Conservation (phyloP, 176 grass and related monocot genomes). For the Eremochloa ophiuroides region DNA sequence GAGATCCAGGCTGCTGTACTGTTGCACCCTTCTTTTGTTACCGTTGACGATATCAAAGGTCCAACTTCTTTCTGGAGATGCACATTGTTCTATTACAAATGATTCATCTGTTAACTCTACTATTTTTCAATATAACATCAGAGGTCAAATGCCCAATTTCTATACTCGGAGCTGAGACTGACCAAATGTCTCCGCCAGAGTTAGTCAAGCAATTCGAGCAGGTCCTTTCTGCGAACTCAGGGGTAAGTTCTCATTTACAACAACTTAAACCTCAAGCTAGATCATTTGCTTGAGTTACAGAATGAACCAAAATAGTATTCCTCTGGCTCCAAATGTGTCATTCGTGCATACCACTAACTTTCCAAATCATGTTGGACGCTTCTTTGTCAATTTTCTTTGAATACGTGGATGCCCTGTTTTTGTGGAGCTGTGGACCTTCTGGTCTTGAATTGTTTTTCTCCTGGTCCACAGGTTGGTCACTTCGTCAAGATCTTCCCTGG, state of each 20-base stretch:
- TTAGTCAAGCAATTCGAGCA: slow-evolving; percentile 67
- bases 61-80: not conserved
- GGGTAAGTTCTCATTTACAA: slow-evolving; percentile 38
- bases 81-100: not conserved
- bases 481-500: slow-evolving; percentile 74
- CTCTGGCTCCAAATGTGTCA: not conserved
- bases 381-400: not conserved
- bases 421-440: not conserved
- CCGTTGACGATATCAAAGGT: slow-evolving; percentile 76
- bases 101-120: not conserved
- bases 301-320: not conserved
- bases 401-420: not conserved
- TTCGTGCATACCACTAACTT: not conserved
- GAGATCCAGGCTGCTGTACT: slow-evolving; percentile 71
- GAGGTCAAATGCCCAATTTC: slow-evolving; percentile 63
- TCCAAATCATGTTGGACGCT: not conserved
- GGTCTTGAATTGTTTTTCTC: not conserved
- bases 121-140: slow-evolving; percentile 18
- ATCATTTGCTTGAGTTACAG: not conserved
- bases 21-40: slow-evolving; percentile 60
- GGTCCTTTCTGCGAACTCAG: slow-evolving; percentile 44
- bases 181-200: slow-evolving; percentile 49
- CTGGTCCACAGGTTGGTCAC: slow-evolving; percentile 32
- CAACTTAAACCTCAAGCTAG: not conserved
- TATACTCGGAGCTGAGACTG: slow-evolving; percentile 72